phyloP scores from a whole-genome alignment of 1,284 basidiomycete genomes.

The Marasmius tenuissimus region DNA sequence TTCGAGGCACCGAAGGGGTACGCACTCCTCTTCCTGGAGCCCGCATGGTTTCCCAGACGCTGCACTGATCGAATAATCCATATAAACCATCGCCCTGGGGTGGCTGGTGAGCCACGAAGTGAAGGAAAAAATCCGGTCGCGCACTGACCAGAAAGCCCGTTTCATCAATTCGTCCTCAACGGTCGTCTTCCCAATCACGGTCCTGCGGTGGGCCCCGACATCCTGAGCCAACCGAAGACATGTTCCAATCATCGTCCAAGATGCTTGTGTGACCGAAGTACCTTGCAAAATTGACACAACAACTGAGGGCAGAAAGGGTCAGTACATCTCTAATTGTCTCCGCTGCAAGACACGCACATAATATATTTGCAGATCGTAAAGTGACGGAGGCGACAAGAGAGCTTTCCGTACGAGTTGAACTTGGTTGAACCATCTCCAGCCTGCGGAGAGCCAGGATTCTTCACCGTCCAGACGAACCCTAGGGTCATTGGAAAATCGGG shows the following conservation, averaged over 20 bases:
- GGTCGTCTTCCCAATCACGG: conserved; percentile 34
- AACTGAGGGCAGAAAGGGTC: conserved; percentile 30
- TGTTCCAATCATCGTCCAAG: conserved; percentile 71
- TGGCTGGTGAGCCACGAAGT: not conserved
- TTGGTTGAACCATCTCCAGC: conserved; percentile 76
- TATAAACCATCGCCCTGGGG: conserved; percentile 56
- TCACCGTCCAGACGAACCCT: conserved; percentile 45
- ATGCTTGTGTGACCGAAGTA: conserved; percentile 65
- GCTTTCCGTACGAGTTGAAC: conserved; percentile 50
- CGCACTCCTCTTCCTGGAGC: conserved; percentile 81
- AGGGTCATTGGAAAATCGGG: conserved; percentile 60
- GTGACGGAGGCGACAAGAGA: conserved; percentile 46
- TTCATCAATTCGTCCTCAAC: conserved; percentile 71
- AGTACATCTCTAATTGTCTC: not conserved
- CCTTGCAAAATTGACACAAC: conserved; percentile 50
- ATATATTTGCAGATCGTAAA: conserved; percentile 63
- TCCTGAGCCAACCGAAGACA: conserved; percentile 70
- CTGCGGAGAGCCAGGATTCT: conserved; percentile 50
- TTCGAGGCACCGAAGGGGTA: conserved; percentile 20
- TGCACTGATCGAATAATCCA: conserved; percentile 67
- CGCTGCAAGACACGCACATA: conserved; percentile 24
- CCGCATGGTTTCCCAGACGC: conserved; percentile 78
- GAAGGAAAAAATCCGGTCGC: not conserved
- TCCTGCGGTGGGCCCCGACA: conserved; percentile 62
- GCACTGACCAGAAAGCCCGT: conserved; percentile 74